phyloP scores from a whole-genome alignment of 495 filamentous ascomycete genomes.

The Lineolata rhizophorae region DNA sequence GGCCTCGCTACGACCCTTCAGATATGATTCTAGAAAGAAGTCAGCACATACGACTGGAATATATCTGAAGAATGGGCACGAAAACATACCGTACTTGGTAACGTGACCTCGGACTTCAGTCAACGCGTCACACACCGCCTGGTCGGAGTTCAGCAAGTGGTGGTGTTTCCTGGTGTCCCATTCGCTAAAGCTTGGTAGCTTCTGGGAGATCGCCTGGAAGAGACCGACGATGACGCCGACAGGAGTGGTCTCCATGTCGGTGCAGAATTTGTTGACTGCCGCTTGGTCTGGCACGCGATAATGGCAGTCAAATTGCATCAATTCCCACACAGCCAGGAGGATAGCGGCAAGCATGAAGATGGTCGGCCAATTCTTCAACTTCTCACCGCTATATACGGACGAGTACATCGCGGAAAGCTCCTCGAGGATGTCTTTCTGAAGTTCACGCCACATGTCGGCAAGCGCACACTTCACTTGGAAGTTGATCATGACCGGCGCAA shows the following conservation, averaged over 20 bases:
- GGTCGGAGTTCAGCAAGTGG: slow-evolving; percentile 66
- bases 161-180: slow-evolving; percentile 83
- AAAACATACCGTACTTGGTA: slow-evolving; percentile 58
- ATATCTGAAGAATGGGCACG: not conserved
- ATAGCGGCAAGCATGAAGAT: slow-evolving; percentile 90
- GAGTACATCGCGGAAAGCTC: slow-evolving; percentile 78
- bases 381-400: slow-evolving; percentile 81
- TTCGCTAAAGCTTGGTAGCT: slow-evolving; percentile 69
- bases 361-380: slow-evolving; percentile 90
- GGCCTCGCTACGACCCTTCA: slow-evolving; percentile 31
- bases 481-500: slow-evolving; percentile 93
- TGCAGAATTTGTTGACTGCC: slow-evolving; percentile 77
- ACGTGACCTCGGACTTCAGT: slow-evolving; percentile 80
- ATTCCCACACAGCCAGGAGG: slow-evolving; percentile 79
- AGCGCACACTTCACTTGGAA: slow-evolving; percentile 92
- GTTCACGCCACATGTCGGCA: slow-evolving; percentile 86
- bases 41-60: slow-evolving; percentile 4
- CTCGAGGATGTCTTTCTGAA: slow-evolving; percentile 83
- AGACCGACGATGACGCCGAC: slow-evolving; percentile 87
- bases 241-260: slow-evolving; percentile 81
- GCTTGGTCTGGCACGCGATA: slow-evolving; percentile 68
- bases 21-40: slow-evolving; percentile 30
- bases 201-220: slow-evolving; percentile 89
- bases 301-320: slow-evolving; percentile 93
- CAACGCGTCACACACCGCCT: slow-evolving; percentile 78